Evolutionary conservation across 257 asterid species (phyloP).

Genomic region (Nicotiana attenuata): DNA sequence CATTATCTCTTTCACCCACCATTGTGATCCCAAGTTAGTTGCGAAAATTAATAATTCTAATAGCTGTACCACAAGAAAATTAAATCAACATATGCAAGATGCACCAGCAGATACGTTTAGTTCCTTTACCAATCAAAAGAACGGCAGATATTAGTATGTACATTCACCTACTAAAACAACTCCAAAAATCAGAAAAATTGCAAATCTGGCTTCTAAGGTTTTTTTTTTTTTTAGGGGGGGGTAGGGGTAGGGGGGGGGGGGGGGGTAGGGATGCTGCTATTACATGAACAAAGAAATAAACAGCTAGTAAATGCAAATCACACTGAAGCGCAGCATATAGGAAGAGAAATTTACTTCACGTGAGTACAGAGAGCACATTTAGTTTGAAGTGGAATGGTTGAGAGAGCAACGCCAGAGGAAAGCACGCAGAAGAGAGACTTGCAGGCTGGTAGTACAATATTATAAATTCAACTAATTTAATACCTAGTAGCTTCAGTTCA

Average conservation of each 20-base stretch:
- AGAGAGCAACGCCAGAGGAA: neutral
- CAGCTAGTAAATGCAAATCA: too few relatives aligned
- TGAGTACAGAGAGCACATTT: neutral
- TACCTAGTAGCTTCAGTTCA: slow-evolving; percentile 1
- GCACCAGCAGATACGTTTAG: neutral
- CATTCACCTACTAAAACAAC: neutral
- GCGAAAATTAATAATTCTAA: neutral
- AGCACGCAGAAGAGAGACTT: neutral
- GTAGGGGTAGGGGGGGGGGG: too few relatives aligned
- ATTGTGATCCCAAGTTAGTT: neutral
- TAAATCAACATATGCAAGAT: neutral
- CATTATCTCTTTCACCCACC: slow-evolving; percentile 2
- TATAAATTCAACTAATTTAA: neutral
- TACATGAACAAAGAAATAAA: too few relatives aligned
- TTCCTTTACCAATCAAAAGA: neutral
- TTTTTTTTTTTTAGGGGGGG: too few relatives aligned
- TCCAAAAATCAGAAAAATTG: neutral
- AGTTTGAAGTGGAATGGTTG: neutral
- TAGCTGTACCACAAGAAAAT: neutral
- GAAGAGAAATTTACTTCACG: neutral
- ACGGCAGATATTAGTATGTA: neutral
- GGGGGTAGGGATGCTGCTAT: too few relatives aligned
- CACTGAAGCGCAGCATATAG: neutral
- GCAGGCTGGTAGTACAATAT: neutral
- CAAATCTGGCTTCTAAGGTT: neutral